Percentiles rank a stretch among this genome's conserved stretches.
Evolutionary conservation across 2,329 filamentous ascomycete genomes (phyloP).

Genomic region (Metarhizium brunneum): DNA sequence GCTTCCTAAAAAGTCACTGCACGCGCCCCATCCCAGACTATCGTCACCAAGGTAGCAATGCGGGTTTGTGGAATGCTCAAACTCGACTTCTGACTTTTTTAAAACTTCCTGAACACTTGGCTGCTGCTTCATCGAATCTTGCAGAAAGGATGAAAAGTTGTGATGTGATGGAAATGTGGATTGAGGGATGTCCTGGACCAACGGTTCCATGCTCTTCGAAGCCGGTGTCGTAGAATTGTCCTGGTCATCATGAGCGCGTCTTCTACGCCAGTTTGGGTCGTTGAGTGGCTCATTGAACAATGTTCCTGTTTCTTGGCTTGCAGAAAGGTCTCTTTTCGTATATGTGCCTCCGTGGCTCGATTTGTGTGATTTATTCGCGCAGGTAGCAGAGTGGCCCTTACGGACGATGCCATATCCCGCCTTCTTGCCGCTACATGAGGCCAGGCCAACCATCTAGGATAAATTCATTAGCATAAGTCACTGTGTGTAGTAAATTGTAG

Average conservation of each 20-base stretch:
- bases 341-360: background rate
- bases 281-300: constrained; percentile 1
- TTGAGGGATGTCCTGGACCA: background rate
- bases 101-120: background rate
- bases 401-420: background rate
- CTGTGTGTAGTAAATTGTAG: background rate
- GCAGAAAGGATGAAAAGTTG: background rate
- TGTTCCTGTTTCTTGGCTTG: background rate
- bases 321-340: background rate
- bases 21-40: background rate
- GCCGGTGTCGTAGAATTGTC: background rate
- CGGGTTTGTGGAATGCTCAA: background rate
- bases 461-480: background rate
- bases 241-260: background rate
- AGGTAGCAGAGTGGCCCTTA: background rate
- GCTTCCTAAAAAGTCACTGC: background rate
- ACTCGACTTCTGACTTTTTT: background rate
- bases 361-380: background rate
- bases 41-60: background rate
- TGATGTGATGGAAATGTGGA: background rate
- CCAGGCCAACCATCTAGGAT: background rate
- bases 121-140: background rate
- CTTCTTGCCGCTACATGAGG: background rate
- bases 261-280: constrained; percentile 4
- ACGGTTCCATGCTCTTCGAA: background rate